A percentile compares a stretch with the other conserved stretches of the same genome.
Conservation (phyloP, 1,284 basidiomycete genomes). For the Sanguinoderma infundibulare region DNA sequence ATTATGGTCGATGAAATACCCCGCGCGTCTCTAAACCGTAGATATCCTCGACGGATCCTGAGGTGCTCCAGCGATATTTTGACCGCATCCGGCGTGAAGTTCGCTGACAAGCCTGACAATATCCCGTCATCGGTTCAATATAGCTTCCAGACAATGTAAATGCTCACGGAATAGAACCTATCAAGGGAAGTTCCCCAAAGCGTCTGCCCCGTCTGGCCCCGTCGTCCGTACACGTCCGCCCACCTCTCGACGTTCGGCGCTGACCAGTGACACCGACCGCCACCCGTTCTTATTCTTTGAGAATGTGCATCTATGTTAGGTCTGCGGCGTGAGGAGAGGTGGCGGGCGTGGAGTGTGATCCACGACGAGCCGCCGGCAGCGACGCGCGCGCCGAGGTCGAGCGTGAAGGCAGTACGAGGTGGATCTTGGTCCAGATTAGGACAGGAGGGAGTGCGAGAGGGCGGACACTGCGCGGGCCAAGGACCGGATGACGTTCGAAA, state of each 20-base stretch:
- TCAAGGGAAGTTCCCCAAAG: slow-evolving; percentile 75
- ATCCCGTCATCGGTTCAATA: neutral
- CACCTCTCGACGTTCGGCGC: slow-evolving; percentile 76
- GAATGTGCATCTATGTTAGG: slow-evolving; percentile 58
- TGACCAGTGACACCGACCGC: slow-evolving; percentile 65
- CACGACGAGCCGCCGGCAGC: slow-evolving; percentile 66
- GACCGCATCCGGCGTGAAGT: slow-evolving; percentile 59
- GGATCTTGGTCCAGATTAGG: slow-evolving; percentile 66
- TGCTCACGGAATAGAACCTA: slow-evolving; percentile 33
- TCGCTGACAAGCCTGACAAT: slow-evolving; percentile 55
- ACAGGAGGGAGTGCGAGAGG: slow-evolving; percentile 62
- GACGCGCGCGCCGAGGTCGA: slow-evolving; percentile 57
- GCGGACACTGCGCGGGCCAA: too few relatives aligned
- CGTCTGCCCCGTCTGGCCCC: slow-evolving; percentile 76
- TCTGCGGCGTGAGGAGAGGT: slow-evolving; percentile 66
- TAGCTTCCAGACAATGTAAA: too few relatives aligned
- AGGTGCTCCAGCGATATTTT: slow-evolving; percentile 68
- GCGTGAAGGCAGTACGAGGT: slow-evolving; percentile 50
- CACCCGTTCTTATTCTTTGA: slow-evolving; percentile 55
- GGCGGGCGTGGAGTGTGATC: slow-evolving; percentile 74
- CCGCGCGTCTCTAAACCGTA: slow-evolving; percentile 60
- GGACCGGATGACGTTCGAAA: too few relatives aligned
- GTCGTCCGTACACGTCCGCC: slow-evolving; percentile 59
- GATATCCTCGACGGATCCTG: slow-evolving; percentile 54
- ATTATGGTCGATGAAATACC: slow-evolving; percentile 65